Conservation (phyloP, 495 filamentous ascomycete genomes). For the Aspergillus steynii region DNA sequence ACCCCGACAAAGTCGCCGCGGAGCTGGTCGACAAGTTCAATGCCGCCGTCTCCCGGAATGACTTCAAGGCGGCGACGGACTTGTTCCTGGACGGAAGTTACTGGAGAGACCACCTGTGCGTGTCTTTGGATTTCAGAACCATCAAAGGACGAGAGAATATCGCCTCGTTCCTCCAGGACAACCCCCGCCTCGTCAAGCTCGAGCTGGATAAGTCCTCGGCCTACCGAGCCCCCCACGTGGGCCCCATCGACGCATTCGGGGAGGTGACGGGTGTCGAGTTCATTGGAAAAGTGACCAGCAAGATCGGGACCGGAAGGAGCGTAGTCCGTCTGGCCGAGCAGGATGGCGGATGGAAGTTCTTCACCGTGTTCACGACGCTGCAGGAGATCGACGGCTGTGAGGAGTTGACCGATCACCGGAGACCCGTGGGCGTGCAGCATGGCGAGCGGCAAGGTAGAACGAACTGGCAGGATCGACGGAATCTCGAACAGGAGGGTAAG, state of each 20-base stretch:
- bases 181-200: slow-evolving; percentile 42
- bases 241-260: slow-evolving; percentile 49
- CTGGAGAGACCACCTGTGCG: slow-evolving; percentile 46
- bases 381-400: slow-evolving; percentile 47
- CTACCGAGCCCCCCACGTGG: slow-evolving; percentile 46
- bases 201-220: slow-evolving; percentile 50
- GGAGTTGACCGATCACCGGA: slow-evolving; percentile 37
- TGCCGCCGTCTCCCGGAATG: slow-evolving; percentile 34
- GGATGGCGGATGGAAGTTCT: slow-evolving; percentile 61
- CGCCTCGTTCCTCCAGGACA: slow-evolving; percentile 41
- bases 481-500: slow-evolving; percentile 53
- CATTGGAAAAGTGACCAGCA: slow-evolving; percentile 47
- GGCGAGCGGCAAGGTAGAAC: slow-evolving; percentile 51
- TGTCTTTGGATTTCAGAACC: slow-evolving; percentile 50
- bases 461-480: slow-evolving; percentile 69
- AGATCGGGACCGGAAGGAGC: slow-evolving; percentile 55
- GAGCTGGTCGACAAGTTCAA: slow-evolving; percentile 51
- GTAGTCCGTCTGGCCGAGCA: slow-evolving; percentile 53
- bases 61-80: slow-evolving; percentile 29
- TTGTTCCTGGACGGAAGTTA: slow-evolving; percentile 50
- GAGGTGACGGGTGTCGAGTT: slow-evolving; percentile 54
- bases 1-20: slow-evolving; percentile 48
- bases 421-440: slow-evolving; percentile 50
- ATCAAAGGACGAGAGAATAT: slow-evolving; percentile 56
- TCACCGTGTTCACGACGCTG: slow-evolving; percentile 61